Percentiles rank a stretch among this genome's conserved stretches.
These are phyloP conservation scores for Carpinus fangiana DNA, from an alignment of 306 rosid genomes.

Conservation along the genomic window DNA sequence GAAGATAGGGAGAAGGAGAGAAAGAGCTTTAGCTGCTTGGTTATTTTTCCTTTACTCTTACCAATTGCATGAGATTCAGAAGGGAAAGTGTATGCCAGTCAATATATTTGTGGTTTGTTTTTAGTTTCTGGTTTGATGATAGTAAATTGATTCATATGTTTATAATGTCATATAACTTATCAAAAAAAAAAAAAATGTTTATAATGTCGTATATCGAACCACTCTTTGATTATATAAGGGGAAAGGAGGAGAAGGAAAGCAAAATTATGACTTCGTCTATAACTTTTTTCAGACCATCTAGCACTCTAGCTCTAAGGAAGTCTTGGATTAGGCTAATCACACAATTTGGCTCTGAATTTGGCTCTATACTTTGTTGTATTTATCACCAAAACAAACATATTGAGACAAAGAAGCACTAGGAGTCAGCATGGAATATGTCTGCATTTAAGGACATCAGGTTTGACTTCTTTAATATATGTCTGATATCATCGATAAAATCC, in stretches of 20 bases:
- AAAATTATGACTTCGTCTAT: neutral
- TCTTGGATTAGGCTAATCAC: neutral
- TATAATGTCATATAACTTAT: neutral
- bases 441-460: neutral
- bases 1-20: too few species aligned
- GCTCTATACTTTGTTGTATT: neutral
- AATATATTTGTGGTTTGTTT: neutral
- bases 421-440: neutral
- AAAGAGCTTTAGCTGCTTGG: too few species aligned
- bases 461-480: neutral
- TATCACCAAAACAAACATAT: neutral
- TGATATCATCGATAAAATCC: neutral
- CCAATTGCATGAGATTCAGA: neutral
- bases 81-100: neutral
- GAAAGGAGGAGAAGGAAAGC: neutral
- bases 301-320: neutral
- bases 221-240: neutral
- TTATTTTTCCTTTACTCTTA: neutral
- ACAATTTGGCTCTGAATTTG: neutral
- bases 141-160: neutral
- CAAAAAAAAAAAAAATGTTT: too few species aligned
- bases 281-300: neutral
- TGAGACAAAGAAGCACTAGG: neutral
- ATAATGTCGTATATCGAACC: neutral
- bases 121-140: neutral